phyloP scores from a whole-genome alignment of 1,284 basidiomycete genomes.

The Marasmius sp. region DNA sequence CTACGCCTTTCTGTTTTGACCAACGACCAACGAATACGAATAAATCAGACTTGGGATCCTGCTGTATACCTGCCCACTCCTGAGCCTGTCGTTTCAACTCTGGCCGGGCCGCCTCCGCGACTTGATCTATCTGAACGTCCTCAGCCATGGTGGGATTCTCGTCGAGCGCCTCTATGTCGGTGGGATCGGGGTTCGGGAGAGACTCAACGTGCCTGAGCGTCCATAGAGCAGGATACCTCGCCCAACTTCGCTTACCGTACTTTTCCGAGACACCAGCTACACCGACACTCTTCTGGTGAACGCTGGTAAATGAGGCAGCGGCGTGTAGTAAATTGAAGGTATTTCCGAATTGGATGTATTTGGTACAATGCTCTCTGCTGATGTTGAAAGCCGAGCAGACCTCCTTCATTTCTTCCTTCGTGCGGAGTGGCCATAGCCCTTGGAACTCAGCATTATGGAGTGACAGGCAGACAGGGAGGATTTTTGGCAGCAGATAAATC shows the following conservation, averaged over 20 bases:
- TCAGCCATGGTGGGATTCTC: constrained; percentile 71
- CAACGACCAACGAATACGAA: constrained; percentile 96
- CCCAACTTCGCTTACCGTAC: constrained; percentile 94
- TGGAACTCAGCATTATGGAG: constrained; percentile 96
- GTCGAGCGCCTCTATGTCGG: constrained; percentile 89
- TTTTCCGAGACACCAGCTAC: constrained; percentile 96
- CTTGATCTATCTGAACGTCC: constrained; percentile 76
- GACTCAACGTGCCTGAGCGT: constrained; percentile 94
- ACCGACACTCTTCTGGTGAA: constrained; percentile 89
- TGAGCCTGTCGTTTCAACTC: constrained; percentile 89
- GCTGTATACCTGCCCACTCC: constrained; percentile 90
- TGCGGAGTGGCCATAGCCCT: constrained; percentile 90
- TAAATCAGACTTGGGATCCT: constrained; percentile 84
- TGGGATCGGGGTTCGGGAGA: constrained; percentile 89
- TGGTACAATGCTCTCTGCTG: constrained; percentile 90
- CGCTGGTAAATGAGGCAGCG: constrained; percentile 87
- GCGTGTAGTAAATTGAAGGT: constrained; percentile 94
- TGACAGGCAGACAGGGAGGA: constrained; percentile 87
- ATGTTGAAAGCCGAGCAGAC: constrained; percentile 96
- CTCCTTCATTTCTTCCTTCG: constrained; percentile 97
- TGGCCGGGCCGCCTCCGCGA: constrained; percentile 84
- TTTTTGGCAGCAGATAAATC: constrained; percentile 87
- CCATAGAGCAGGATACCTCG: constrained; percentile 92
- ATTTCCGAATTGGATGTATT: constrained; percentile 96
- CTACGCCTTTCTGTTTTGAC: constrained; percentile 96